These are phyloP conservation scores for Camellia oleifera DNA, from an alignment of 179 eudicot species.

Conservation along the genomic window DNA sequence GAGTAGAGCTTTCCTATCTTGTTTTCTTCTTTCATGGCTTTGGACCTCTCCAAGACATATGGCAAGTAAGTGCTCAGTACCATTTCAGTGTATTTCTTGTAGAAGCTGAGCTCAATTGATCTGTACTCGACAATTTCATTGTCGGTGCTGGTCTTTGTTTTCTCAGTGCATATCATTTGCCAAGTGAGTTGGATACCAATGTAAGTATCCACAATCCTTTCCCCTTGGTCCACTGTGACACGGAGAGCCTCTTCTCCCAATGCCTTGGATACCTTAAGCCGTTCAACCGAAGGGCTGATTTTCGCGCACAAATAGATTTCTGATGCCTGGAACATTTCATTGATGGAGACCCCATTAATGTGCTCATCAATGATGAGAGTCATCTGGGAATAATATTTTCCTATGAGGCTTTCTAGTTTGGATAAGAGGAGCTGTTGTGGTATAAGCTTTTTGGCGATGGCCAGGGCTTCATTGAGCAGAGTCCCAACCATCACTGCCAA, in stretches of 20 bases:
- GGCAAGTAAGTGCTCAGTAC: constrained; percentile 33
- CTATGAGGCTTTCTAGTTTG: constrained; percentile 17
- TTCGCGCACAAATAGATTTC: constrained; percentile 31
- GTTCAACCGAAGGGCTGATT: constrained; percentile 22
- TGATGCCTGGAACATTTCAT: constrained; percentile 35
- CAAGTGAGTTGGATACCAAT: constrained; percentile 33
- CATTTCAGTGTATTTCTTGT: constrained; percentile 15
- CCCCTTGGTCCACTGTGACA: constrained; percentile 30
- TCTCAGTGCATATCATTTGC: constrained; percentile 14
- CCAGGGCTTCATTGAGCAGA: constrained; percentile 17
- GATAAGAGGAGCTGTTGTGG: constrained; percentile 26
- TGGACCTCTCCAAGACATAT: constrained; percentile 22
- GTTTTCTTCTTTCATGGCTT: constrained; percentile 17
- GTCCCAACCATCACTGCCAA: constrained; percentile 33
- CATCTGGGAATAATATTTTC: constrained; percentile 17
- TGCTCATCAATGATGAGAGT: constrained; percentile 37
- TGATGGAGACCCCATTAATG: constrained; percentile 22
- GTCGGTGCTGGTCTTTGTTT: too few relatives aligned
- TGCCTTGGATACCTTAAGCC: constrained; percentile 32
- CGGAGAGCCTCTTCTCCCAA: constrained; percentile 21
- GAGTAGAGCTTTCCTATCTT: constrained; percentile 25
- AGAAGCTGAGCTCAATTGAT: constrained; percentile 29
- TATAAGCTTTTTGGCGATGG: constrained; percentile 26
- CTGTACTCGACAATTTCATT: background rate
- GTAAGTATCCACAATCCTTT: constrained; percentile 25